Percentiles rank a stretch among this genome's conserved stretches.
Evolutionary conservation across 805 yeast genomes (phyloP).

Genomic region (Brettanomyces nanus): DNA sequence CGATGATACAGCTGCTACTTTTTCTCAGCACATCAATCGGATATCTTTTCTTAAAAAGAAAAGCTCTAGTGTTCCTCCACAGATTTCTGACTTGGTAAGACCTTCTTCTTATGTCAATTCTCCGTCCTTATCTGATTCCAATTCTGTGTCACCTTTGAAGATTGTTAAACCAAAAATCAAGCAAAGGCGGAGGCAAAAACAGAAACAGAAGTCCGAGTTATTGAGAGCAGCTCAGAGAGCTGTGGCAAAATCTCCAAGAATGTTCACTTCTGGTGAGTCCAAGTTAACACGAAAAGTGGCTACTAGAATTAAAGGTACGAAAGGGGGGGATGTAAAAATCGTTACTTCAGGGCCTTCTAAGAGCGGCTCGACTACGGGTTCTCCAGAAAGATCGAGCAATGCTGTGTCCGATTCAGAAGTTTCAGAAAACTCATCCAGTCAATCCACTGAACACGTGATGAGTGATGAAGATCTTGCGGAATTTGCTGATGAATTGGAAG

Average conservation of each 20-base stretch:
- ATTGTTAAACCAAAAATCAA: neutral
- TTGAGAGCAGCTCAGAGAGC: slow-evolving; percentile 16
- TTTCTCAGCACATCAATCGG: slow-evolving; percentile 1
- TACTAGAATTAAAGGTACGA: neutral
- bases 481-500: slow-evolving; percentile 19
- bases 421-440: neutral
- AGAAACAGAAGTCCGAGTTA: slow-evolving; percentile 16
- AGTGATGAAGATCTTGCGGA: slow-evolving; percentile 19
- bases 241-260: slow-evolving; percentile 1
- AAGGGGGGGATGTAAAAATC: neutral
- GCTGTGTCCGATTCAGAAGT: neutral
- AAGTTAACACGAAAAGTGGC: no score
- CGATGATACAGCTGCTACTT: neutral
- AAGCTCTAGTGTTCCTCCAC: neutral
- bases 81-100: neutral
- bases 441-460: neutral
- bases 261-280: no score
- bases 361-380: neutral
- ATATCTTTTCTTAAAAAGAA: neutral
- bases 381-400: neutral
- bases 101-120: neutral
- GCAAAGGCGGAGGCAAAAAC: neutral
- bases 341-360: neutral
- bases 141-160: neutral
- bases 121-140: neutral